Percentiles rank a stretch among this genome's conserved stretches.
phyloP scores from a whole-genome alignment of 495 filamentous ascomycete genomes.

The Hypoxylon trugodes region DNA sequence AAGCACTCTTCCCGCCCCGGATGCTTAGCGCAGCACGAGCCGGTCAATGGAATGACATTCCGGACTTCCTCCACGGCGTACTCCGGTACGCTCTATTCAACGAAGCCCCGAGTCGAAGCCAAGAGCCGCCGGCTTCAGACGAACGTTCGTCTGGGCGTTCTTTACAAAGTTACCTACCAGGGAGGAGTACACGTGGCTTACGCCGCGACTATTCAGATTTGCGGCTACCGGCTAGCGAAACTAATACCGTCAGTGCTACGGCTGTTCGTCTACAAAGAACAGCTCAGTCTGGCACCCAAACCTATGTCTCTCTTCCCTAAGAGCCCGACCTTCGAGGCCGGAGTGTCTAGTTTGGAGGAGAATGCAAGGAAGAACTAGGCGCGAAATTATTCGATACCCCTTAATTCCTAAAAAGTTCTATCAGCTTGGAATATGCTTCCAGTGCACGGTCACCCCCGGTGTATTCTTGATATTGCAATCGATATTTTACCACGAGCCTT shows the following conservation, averaged over 20 bases:
- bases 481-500: slow-evolving; percentile 19
- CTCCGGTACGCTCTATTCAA: slow-evolving; percentile 52
- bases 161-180: slow-evolving; percentile 8
- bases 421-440: slow-evolving; percentile 3
- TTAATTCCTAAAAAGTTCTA: not conserved
- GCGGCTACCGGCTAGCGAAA: slow-evolving; percentile 36
- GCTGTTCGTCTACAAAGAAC: slow-evolving; percentile 38
- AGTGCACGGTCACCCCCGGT: slow-evolving; percentile 17
- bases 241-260: slow-evolving; percentile 5
- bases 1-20: slow-evolving; percentile 52
- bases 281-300: slow-evolving; percentile 38
- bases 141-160: slow-evolving; percentile 4
- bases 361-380: not conserved
- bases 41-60: slow-evolving; percentile 62
- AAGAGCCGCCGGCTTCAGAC: not conserved
- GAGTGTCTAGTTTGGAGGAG: not conserved
- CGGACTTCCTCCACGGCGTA: slow-evolving; percentile 56
- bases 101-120: slow-evolving; percentile 21
- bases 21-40: slow-evolving; percentile 56
- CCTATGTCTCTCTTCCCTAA: slow-evolving; percentile 23
- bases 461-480: not conserved
- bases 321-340: not conserved
- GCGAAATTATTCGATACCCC: slow-evolving; percentile 28
- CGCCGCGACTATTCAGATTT: slow-evolving; percentile 41
- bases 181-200: not conserved